Percentiles rank a stretch among this genome's conserved stretches.
Evolutionary conservation across 1,139 yeast genomes (phyloP).

Genomic region (Debaryomyces subglobosus): DNA sequence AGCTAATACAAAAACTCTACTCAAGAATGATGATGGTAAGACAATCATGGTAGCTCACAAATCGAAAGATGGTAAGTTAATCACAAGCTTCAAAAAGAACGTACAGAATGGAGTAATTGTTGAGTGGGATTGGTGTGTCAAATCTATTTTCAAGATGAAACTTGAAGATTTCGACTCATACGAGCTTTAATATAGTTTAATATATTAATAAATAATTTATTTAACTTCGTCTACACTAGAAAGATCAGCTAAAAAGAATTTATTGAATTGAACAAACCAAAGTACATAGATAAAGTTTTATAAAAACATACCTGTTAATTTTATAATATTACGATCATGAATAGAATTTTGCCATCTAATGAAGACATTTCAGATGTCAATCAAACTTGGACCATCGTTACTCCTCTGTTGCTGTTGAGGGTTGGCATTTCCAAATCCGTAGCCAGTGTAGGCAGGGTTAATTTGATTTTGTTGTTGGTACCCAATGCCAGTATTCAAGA

Average conservation of each 20-base stretch:
- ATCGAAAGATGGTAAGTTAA: slow-evolving; percentile 47
- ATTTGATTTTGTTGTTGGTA: slow-evolving; percentile 56
- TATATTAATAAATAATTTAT: not conserved
- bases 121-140: slow-evolving; percentile 74
- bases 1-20: slow-evolving; percentile 14
- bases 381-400: slow-evolving; percentile 50
- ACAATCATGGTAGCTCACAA: slow-evolving; percentile 41
- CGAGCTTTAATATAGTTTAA: slow-evolving; percentile 16
- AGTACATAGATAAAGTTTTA: slow-evolving; percentile 4
- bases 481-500: slow-evolving; percentile 79
- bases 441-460: slow-evolving; percentile 71
- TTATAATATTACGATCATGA: slow-evolving; percentile 1
- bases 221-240: not conserved
- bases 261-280: slow-evolving; percentile 6
- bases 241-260: not conserved
- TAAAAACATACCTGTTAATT: slow-evolving; percentile 1
- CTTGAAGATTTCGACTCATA: slow-evolving; percentile 30
- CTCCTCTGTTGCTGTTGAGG: slow-evolving; percentile 34
- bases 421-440: slow-evolving; percentile 83
- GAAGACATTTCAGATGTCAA: slow-evolving; percentile 38
- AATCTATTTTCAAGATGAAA: slow-evolving; percentile 55
- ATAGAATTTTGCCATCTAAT: not conserved
- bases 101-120: slow-evolving; percentile 38
- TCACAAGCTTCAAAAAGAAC: slow-evolving; percentile 39
- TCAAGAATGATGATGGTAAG: slow-evolving; percentile 20